Conservation (phyloP, 2,329 filamentous ascomycete species). For the Thielaviopsis punctulata region DNA sequence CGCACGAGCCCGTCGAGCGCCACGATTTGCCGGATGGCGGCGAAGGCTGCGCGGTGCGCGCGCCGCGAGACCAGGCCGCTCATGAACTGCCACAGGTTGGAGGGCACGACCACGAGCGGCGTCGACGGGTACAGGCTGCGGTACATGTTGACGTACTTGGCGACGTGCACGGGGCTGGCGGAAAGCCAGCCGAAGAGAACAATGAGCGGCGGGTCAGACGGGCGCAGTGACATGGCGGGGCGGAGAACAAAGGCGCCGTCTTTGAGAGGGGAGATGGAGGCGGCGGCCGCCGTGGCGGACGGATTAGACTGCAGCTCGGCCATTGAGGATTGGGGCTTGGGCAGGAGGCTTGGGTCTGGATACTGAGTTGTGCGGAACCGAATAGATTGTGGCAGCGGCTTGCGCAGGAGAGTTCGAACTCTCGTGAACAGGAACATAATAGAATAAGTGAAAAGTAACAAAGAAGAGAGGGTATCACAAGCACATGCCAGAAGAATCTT, state of each 20-base stretch:
- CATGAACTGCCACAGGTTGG: constrained; percentile 16
- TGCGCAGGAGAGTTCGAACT: too few relatives aligned
- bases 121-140: constrained; percentile 28
- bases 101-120: constrained; percentile 29
- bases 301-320: too few relatives aligned
- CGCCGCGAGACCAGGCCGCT: background rate
- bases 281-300: too few relatives aligned
- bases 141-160: constrained; percentile 32
- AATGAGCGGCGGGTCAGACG: constrained; percentile 26
- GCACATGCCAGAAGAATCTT: too few relatives aligned
- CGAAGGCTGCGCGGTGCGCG: background rate
- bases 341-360: too few relatives aligned
- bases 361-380: too few relatives aligned
- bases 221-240: background rate
- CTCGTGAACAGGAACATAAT: too few relatives aligned
- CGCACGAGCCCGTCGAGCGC: background rate
- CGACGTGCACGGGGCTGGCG: constrained; percentile 29
- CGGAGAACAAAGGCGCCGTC: background rate
- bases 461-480: too few relatives aligned
- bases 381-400: too few relatives aligned
- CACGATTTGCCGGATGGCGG: background rate
- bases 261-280: background rate
- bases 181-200: constrained; percentile 34
- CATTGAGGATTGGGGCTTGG: too few relatives aligned
- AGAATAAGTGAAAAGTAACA: too few relatives aligned